phyloP scores from a whole-genome alignment of 108 stramenopile species.

The Skeletonema grethae region DNA sequence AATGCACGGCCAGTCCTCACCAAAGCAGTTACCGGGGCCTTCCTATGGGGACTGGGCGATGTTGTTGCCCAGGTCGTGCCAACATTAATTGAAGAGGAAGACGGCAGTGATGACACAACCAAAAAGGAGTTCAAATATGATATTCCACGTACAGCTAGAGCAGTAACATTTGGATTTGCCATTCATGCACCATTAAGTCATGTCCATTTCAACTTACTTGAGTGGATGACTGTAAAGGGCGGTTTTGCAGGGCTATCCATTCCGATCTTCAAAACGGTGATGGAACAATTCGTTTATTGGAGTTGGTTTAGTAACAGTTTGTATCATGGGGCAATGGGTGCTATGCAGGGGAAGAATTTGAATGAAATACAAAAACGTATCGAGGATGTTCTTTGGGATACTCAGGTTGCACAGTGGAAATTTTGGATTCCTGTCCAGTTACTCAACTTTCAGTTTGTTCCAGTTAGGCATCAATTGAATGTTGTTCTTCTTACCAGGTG shows the following conservation, averaged over 20 bases:
- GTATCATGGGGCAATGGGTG: slow-evolving; percentile 84
- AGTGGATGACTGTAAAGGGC: slow-evolving; percentile 69
- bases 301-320: slow-evolving; percentile 75
- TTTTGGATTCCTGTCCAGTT: slow-evolving; percentile 79
- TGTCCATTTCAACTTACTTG: slow-evolving; percentile 80
- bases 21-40: slow-evolving; percentile 65
- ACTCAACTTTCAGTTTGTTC: slow-evolving; percentile 75
- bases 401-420: slow-evolving; percentile 36
- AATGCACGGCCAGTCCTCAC: slow-evolving; percentile 58
- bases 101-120: not conserved
- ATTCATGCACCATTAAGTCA: slow-evolving; percentile 76
- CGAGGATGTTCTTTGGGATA: slow-evolving; percentile 43
- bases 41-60: slow-evolving; percentile 80
- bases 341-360: slow-evolving; percentile 64
- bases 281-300: slow-evolving; percentile 91
- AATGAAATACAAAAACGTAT: slow-evolving; percentile 63
- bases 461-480: slow-evolving; percentile 81
- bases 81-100: slow-evolving; percentile 25
- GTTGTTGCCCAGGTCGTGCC: slow-evolving; percentile 75
- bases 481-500: slow-evolving; percentile 67
- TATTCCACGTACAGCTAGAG: slow-evolving; percentile 57
- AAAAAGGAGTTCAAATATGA: slow-evolving; percentile 54
- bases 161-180: slow-evolving; percentile 66
- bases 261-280: slow-evolving; percentile 77
- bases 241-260: slow-evolving; percentile 57